Evolutionary conservation across 805 yeast species (phyloP), one percentile per base, ranked within the genome.

Genomic region (Starmerella vaccinii): DNA sequence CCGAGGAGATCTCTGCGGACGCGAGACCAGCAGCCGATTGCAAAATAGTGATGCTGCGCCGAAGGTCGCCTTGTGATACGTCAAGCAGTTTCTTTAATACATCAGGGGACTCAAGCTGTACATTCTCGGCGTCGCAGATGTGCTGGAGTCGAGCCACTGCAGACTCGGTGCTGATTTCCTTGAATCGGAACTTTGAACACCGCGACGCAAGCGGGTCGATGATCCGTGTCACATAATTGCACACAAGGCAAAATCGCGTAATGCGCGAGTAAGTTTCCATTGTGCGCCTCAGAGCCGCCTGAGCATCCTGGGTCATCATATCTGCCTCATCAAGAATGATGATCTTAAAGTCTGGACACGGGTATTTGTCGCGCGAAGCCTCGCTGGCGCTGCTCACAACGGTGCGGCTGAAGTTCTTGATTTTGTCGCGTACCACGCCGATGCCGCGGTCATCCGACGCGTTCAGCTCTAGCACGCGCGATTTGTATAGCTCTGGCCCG

Each of bases 401-500:
- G 41, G 88, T 69, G 53, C 95, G 73, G 15, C 97, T 97, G 70
- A 92, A 92, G 59, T 83, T 88, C 73, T 92, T 92, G 71, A 92
- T 88, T 68, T 88, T 96, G 61, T 92, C 92, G 57, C 99, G 77
- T n/a, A 92, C 97, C 41, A 92, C 97, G 60, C 87, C 95, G 58
- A 92, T 92, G 57, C 98, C 98, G 69, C 98, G 78, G 66, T 92
- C 98, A 66, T 92, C 98, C 4, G 94, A 82, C 4, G 98, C 98
- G 68, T 92, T 92, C 65, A 92, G 74, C 64, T 92, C 98, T 49
- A 92, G 70, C 1, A 92, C 97, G 89, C 89, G 88, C 62, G 87
- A 84, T 59, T 75, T 78, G 64, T 84, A 85, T 54, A 76, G 73
- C 56, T 79, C 77, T 67, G 97, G 97, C 2, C 98, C 99, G 63